phyloP scores from a whole-genome alignment of 352 stramenopile species.

The Blastocystis sp. region DNA sequence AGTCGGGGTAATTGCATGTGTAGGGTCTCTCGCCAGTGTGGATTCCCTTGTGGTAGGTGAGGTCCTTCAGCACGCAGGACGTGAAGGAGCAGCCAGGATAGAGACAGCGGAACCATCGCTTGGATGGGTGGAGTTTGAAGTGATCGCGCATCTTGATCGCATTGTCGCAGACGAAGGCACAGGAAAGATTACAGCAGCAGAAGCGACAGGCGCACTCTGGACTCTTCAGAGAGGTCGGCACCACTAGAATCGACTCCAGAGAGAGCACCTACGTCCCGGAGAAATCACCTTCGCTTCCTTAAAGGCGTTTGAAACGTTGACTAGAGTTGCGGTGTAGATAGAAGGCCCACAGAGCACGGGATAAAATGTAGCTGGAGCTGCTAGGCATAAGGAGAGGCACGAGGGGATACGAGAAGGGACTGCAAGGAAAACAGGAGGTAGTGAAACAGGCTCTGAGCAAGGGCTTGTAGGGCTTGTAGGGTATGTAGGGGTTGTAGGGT shows the following conservation, averaged over 20 bases:
- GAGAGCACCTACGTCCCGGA: neutral
- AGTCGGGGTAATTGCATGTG: neutral
- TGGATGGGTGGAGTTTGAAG: neutral
- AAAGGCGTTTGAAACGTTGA: slow-evolving; percentile 10
- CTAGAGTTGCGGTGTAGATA: neutral
- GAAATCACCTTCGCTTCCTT: slow-evolving; percentile 13
- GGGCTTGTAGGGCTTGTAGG: too few relatives aligned
- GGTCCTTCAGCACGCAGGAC: neutral
- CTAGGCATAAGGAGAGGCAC: neutral
- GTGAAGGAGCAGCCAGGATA: slow-evolving; percentile 26
- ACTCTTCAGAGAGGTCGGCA: neutral
- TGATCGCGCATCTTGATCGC: neutral
- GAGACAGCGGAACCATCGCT: neutral
- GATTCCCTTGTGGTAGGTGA: neutral
- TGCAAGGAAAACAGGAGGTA: too few relatives aligned
- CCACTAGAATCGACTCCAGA: neutral
- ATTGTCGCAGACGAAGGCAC: neutral
- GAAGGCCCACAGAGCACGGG: neutral
- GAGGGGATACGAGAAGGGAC: neutral
- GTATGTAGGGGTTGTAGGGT: too few relatives aligned
- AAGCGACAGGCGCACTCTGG: neutral
- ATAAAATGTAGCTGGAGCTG: neutral
- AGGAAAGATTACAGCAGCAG: neutral
- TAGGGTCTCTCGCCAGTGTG: slow-evolving; percentile 26
- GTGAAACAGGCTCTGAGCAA: too few relatives aligned